Percentiles rank a stretch among this genome's conserved stretches.
Conservation (phyloP, 2,329 filamentous ascomycete species). For the Aspergillus versicolor region DNA sequence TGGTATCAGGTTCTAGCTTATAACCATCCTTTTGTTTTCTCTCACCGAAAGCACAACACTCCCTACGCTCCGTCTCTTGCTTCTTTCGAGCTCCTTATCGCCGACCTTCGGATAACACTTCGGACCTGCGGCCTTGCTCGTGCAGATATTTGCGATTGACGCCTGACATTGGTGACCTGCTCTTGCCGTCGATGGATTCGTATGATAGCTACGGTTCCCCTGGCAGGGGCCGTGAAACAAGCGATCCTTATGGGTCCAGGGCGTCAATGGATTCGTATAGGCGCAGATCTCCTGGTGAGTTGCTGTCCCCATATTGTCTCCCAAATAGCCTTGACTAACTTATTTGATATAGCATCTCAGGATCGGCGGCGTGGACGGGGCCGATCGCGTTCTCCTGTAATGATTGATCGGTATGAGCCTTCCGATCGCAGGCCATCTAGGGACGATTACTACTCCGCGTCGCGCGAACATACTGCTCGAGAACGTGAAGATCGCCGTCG, state of each 20-base stretch:
- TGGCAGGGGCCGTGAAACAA: conserved; percentile 42
- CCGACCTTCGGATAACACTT: conserved; percentile 3
- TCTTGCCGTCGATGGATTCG: conserved; percentile 42
- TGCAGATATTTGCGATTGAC: neutral
- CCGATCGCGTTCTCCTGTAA: conserved; percentile 60
- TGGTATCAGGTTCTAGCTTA: conserved; percentile 39
- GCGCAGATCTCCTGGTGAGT: conserved; percentile 48
- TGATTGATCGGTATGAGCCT: conserved; percentile 65
- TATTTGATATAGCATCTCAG: conserved; percentile 29
- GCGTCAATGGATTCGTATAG: conserved; percentile 42
- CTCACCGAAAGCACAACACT: neutral
- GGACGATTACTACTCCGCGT: conserved; percentile 57
- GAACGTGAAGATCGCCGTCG: conserved; percentile 59
- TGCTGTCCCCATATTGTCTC: neutral
- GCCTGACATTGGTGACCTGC: too few relatives aligned
- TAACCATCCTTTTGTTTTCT: conserved; percentile 8
- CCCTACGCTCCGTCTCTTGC: too few relatives aligned
- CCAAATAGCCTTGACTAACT: neutral
- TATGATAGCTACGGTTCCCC: conserved; percentile 49
- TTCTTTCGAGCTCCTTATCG: neutral
- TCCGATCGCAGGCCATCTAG: conserved; percentile 51
- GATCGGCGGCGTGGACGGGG: conserved; percentile 47
- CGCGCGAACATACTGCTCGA: conserved; percentile 45
- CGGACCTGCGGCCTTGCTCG: neutral
- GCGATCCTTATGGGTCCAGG: conserved; percentile 38